Base-by-base conservation (phyloP, 257 asterid species). In the Pogostemon cablin region DNA sequence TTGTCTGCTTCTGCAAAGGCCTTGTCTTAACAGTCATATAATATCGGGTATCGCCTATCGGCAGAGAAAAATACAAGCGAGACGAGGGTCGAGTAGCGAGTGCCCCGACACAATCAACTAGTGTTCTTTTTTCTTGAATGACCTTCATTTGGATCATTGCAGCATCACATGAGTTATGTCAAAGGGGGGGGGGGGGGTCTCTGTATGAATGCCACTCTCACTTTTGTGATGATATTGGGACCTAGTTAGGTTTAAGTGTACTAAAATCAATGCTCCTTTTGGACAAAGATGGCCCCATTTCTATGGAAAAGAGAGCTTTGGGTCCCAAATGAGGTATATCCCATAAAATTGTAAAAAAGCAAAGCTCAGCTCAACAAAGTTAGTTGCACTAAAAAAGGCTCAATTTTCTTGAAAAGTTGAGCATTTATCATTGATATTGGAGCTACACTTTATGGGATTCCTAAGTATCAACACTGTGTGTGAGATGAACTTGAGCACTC, bases 381-480 rank as follows among this genome's bases (percentile, higher is more conserved):
- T 35, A 69, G 67, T 66, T 71, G 78, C 83, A 85, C 84, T 77
- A 72, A 77, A 77, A 65, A 75, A 69, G 72, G 78, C 82, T 68
- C 62, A 65, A 79, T 46, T 52, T 70, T 67, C 74, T 77, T 61
- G 53, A 67, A 88, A 84, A 77, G 78, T 57, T 56, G 48, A 50
- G 47, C 67, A 82, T 77, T 65, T 62, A 67, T 75, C 69, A 39
- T 46, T 63, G 64, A 54, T 47, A 58, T 49, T 35, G 47, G 71
- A 77, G 65, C 77, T 68, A 71, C 50, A 72, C 72, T 39, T 69
- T 77, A 72, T 83, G 86, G 90, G 93, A 90, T 85, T 83, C 93
- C 91, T 60, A 75, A 53, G 62, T 63, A 74, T 76, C 81, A 77
- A 71, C 81, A 52, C 77, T 65, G 78, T 72, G 69, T 43, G 11